These are phyloP conservation scores for Boletus barrowsii DNA, from an alignment of 768 basidiomycete genomes.

Conservation along the genomic window DNA sequence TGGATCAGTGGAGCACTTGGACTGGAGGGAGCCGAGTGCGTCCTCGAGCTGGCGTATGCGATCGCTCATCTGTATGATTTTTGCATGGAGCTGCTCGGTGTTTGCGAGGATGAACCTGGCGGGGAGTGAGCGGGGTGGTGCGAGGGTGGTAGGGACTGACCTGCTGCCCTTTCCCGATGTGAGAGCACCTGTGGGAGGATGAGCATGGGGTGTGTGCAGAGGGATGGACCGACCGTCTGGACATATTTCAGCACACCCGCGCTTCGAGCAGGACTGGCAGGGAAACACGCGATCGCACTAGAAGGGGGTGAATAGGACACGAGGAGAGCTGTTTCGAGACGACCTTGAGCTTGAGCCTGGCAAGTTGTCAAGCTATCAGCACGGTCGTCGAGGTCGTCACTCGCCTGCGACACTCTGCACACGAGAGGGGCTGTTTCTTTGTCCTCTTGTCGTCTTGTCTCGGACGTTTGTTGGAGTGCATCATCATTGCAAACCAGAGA, in stretches of 20 bases:
- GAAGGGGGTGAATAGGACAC: constrained; percentile 5
- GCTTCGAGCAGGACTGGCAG: constrained; percentile 64
- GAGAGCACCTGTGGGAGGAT: constrained; percentile 43
- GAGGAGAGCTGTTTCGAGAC: background rate
- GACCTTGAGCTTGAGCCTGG: constrained; percentile 57
- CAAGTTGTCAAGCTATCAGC: background rate
- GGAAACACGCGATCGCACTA: constrained; percentile 67
- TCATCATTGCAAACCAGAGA: constrained; percentile 14
- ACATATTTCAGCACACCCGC: constrained; percentile 62
- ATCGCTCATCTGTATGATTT: constrained; percentile 57
- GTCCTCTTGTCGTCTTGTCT: constrained; percentile 34
- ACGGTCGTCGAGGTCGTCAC: background rate
- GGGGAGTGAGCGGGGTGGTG: constrained; percentile 11
- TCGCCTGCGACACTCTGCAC: constrained; percentile 61
- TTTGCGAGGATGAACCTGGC: constrained; percentile 64
- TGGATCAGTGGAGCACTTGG: constrained; percentile 36
- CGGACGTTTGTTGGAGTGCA: constrained; percentile 41
- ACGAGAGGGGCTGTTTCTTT: constrained; percentile 50
- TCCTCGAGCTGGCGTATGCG: constrained; percentile 66
- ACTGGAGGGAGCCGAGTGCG: constrained; percentile 46
- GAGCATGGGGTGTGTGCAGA: background rate
- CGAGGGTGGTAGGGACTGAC: constrained; percentile 29
- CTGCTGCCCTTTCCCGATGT: constrained; percentile 65
- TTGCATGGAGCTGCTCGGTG: constrained; percentile 63
- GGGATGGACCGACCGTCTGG: constrained; percentile 44